Percentiles rank a stretch among this genome's conserved stretches.
Evolutionary conservation across 306 rosid genomes (phyloP).

Genomic region (Erythrophleum fordii): DNA sequence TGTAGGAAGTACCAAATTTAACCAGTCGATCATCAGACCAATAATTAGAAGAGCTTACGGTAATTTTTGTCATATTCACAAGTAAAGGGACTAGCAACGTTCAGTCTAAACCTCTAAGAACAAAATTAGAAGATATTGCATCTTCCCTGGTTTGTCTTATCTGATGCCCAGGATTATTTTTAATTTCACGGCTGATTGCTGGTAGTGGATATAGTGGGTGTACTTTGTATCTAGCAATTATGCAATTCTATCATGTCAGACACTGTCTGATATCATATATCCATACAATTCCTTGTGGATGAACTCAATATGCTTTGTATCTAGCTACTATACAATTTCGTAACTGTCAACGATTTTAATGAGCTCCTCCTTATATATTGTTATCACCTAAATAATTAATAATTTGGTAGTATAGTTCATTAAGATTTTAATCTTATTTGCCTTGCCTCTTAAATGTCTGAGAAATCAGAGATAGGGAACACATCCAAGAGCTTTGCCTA

Average conservation of each 20-base stretch:
- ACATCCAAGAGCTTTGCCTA: background rate
- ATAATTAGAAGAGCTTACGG: background rate
- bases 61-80: background rate
- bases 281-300: conserved; percentile 32
- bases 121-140: conserved; percentile 6
- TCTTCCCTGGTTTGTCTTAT: background rate
- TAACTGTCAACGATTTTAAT: background rate
- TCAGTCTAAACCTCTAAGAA: background rate
- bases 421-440: background rate
- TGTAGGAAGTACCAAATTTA: conserved; percentile 41
- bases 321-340: background rate
- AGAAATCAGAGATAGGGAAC: background rate
- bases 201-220: background rate
- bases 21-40: conserved; percentile 4
- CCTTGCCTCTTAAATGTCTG: background rate
- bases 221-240: background rate
- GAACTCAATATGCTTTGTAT: background rate
- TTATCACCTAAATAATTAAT: conserved; percentile 3
- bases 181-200: background rate
- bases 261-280: conserved; percentile 10
- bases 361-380: background rate
- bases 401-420: conserved; percentile 13
- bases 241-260: background rate
- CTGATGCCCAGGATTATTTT: background rate
- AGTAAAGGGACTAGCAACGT: background rate